These are phyloP conservation scores for Fusarium xyrophilum DNA, from an alignment of 2,329 filamentous ascomycete species.

Conservation along the genomic window DNA sequence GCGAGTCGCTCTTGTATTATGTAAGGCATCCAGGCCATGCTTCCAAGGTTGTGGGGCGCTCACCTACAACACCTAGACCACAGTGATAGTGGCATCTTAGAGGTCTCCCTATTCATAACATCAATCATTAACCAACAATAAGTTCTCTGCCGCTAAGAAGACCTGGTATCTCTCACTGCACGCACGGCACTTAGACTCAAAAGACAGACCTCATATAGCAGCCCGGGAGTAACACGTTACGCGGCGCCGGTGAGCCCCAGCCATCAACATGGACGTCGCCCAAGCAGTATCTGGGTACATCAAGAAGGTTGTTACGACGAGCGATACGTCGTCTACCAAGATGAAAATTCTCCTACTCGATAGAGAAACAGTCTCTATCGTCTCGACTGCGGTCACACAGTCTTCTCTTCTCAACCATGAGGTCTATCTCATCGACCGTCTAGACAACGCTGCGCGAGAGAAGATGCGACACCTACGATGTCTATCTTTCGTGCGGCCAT, in stretches of 20 bases:
- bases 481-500: conserved; percentile 90
- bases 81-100: conserved; percentile 22
- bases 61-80: conserved; percentile 6
- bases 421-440: conserved; percentile 94
- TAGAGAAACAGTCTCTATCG: conserved; percentile 89
- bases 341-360: conserved; percentile 99
- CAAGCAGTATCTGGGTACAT: conserved; percentile 94
- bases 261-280: conserved; percentile 82
- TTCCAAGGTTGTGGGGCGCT: conserved; percentile 7
- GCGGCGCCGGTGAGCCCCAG: conserved; percentile 25
- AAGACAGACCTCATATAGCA: not conserved
- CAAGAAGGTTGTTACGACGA: conserved; percentile 84
- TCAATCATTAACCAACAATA: conserved; percentile 8
- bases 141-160: not conserved
- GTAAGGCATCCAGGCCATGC: conserved; percentile 35
- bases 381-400: conserved; percentile 95
- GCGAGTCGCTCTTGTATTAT: conserved; percentile 21
- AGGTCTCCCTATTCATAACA: conserved; percentile 10
- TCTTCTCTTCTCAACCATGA: conserved; percentile 94
- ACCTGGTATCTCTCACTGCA: not conserved
- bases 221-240: not conserved
- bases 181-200: not conserved
- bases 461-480: conserved; percentile 98
- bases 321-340: conserved; percentile 78
- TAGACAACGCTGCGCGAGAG: conserved; percentile 88